Evolutionary conservation across 2,329 filamentous ascomycete genomes (phyloP).

Genomic region (Polychaeton citri): DNA sequence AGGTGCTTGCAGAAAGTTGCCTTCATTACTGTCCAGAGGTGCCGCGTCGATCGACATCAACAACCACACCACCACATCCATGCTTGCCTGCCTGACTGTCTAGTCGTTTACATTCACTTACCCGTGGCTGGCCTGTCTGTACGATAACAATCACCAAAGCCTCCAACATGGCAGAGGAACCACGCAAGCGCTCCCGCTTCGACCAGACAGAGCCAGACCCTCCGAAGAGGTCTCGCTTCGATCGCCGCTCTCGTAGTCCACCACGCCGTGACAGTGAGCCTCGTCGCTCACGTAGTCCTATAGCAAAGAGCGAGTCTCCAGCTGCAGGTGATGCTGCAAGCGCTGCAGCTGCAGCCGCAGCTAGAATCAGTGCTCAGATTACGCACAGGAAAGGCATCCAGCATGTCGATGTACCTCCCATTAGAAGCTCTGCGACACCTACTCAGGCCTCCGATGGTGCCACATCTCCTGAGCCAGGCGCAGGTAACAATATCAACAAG

Average conservation of each 20-base stretch:
- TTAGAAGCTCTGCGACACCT: constrained; percentile 28
- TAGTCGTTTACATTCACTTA: too few species aligned
- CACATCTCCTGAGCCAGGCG: neutral
- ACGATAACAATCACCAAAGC: constrained; percentile 1
- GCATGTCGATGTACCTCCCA: constrained; percentile 77
- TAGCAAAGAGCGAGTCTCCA: constrained; percentile 39
- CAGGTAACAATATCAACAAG: neutral
- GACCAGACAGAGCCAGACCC: constrained; percentile 80
- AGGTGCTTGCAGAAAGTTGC: too few species aligned
- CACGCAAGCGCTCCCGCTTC: constrained; percentile 84
- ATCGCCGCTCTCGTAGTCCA: constrained; percentile 79
- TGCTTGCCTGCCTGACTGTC: too few species aligned
- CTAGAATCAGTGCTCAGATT: constrained; percentile 35
- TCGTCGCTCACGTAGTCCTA: constrained; percentile 68
- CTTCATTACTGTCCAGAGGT: too few species aligned
- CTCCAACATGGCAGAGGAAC: constrained; percentile 58
- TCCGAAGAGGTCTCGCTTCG: constrained; percentile 58
- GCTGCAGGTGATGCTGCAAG: constrained; percentile 20
- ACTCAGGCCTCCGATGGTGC: neutral
- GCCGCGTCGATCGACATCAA: too few species aligned
- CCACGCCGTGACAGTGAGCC: constrained; percentile 51
- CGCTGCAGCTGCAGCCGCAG: constrained; percentile 72
- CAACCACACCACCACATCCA: too few species aligned
- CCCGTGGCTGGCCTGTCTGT: too few species aligned
- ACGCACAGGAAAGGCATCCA: constrained; percentile 67